Evolutionary conservation across 768 basidiomycete genomes (phyloP).

Genomic region (Neoboletus brunneissimus): DNA sequence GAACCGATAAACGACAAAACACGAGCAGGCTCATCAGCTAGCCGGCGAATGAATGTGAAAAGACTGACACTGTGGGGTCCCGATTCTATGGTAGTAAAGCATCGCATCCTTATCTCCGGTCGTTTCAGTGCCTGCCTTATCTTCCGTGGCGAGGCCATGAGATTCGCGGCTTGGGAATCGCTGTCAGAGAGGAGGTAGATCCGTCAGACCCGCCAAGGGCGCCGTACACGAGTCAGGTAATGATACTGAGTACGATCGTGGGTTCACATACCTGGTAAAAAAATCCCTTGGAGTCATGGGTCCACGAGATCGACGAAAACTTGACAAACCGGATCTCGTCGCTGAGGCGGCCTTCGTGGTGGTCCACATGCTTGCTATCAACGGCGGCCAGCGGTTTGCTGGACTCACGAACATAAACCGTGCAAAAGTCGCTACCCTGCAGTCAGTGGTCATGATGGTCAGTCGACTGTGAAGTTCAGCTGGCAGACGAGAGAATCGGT

Average conservation of each 20-base stretch:
- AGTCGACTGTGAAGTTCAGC: slow-evolving; percentile 2
- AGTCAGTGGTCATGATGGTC: not conserved
- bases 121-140: slow-evolving; percentile 56
- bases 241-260: not conserved
- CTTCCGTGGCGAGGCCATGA: slow-evolving; percentile 46
- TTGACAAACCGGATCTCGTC: slow-evolving; percentile 77
- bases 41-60: not conserved
- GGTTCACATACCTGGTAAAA: slow-evolving; percentile 63
- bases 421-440: slow-evolving; percentile 73
- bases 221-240: not conserved
- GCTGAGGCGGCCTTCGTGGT: slow-evolving; percentile 50
- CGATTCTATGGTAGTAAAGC: slow-evolving; percentile 74
- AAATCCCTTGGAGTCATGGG: slow-evolving; percentile 76
- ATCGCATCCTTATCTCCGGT: slow-evolving; percentile 63
- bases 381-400: slow-evolving; percentile 49
- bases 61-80: slow-evolving; percentile 62
- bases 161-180: slow-evolving; percentile 55
- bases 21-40: slow-evolving; percentile 4
- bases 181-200: slow-evolving; percentile 24
- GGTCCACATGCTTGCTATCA: slow-evolving; percentile 37
- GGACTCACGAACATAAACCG: slow-evolving; percentile 65
- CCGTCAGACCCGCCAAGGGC: not conserved
- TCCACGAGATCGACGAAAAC: slow-evolving; percentile 72
- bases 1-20: not conserved
- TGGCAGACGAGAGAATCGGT: not conserved